phyloP scores from a whole-genome alignment of 1,139 yeast species.

The Debaryomyces subglobosus region DNA sequence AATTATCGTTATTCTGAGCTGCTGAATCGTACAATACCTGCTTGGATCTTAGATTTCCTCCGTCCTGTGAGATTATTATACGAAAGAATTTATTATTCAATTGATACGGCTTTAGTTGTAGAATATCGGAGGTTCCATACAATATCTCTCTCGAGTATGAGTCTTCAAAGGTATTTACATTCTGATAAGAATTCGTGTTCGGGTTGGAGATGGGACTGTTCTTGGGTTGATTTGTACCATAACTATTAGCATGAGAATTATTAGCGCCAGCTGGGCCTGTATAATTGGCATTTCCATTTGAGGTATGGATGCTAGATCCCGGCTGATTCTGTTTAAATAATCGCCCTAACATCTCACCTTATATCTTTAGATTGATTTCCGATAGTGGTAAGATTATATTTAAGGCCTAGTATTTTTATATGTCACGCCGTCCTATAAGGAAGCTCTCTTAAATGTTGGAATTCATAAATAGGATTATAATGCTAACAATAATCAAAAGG shows the following conservation, averaged over 20 bases:
- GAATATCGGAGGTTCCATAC: constrained; percentile 42
- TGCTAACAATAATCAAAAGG: not conserved
- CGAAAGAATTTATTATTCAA: constrained; percentile 43
- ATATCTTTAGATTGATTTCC: not conserved
- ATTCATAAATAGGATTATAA: constrained; percentile 3
- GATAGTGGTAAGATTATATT: not conserved
- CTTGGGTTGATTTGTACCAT: not conserved
- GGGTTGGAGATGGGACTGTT: constrained; percentile 8
- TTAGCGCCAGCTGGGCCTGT: not conserved
- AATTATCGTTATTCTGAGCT: constrained; percentile 15
- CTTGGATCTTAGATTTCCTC: constrained; percentile 50
- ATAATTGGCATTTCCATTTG: not conserved
- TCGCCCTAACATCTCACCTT: constrained; percentile 30
- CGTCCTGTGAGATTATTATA: constrained; percentile 54
- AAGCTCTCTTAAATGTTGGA: not conserved
- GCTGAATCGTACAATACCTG: constrained; percentile 54
- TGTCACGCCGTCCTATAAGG: constrained; percentile 2
- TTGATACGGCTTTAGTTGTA: constrained; percentile 32
- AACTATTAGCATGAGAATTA: not conserved
- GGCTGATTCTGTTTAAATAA: constrained; percentile 26
- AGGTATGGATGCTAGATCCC: not conserved
- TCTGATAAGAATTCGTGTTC: constrained; percentile 12
- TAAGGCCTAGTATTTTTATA: not conserved
- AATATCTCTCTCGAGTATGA: constrained; percentile 45
- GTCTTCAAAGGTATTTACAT: constrained; percentile 39